phyloP scores from a whole-genome alignment of 768 basidiomycete genomes.

The Hericium coralloides region DNA sequence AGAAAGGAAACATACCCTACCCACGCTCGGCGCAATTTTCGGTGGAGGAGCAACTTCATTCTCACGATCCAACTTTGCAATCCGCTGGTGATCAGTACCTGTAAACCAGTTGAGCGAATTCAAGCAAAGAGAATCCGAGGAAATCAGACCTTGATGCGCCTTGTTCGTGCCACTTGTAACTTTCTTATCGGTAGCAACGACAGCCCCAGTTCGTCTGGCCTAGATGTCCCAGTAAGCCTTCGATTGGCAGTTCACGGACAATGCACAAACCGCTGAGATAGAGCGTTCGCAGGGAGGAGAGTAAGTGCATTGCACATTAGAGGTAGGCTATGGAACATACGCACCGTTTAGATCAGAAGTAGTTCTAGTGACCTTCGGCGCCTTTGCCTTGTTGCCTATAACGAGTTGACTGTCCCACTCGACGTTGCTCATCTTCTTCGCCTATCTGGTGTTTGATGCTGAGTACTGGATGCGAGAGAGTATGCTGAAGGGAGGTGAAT shows the following conservation, averaged over 20 bases:
- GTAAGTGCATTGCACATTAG: background rate
- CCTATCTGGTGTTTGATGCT: no score
- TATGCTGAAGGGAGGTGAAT: no score
- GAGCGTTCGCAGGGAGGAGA: background rate
- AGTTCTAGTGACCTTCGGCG: slow-evolving; percentile 56
- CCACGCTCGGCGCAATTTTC: slow-evolving; percentile 65
- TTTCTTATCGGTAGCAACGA: slow-evolving; percentile 82
- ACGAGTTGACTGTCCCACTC: slow-evolving; percentile 71
- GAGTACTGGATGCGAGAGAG: background rate
- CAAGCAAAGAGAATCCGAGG: background rate
- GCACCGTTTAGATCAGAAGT: slow-evolving; percentile 47
- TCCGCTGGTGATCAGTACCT: slow-evolving; percentile 91
- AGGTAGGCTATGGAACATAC: slow-evolving; percentile 13
- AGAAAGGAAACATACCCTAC: slow-evolving; percentile 43
- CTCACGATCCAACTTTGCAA: slow-evolving; percentile 90
- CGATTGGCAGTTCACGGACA: background rate
- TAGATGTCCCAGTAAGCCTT: slow-evolving; percentile 22
- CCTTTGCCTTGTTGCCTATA: slow-evolving; percentile 61
- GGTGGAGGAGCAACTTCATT: slow-evolving; percentile 92
- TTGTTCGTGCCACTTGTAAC: slow-evolving; percentile 62
- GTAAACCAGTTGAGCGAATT: background rate
- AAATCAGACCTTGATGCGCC: slow-evolving; percentile 50
- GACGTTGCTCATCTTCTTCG: slow-evolving; percentile 20
- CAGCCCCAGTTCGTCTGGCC: slow-evolving; percentile 70
- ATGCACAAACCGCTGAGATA: no score